These are phyloP conservation scores for Aspergillus bombycis DNA, from an alignment of 2,329 filamentous ascomycete species.

Conservation along the genomic window DNA sequence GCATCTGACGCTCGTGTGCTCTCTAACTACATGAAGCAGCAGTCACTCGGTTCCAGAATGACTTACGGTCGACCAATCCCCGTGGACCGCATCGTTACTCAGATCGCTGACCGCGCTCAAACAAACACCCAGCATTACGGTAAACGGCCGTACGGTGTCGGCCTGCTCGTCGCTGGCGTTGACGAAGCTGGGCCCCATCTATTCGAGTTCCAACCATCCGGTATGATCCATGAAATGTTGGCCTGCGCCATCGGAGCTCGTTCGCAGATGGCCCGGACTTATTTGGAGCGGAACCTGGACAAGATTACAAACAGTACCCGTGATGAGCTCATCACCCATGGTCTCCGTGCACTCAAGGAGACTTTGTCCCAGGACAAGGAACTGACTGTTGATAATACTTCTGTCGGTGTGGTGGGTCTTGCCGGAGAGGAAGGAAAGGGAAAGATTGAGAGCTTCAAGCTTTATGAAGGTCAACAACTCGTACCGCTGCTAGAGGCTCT, in stretches of 20 bases:
- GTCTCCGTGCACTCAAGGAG: slow-evolving; percentile 89
- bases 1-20: slow-evolving; percentile 97
- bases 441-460: slow-evolving; percentile 77
- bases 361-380: slow-evolving; percentile 96
- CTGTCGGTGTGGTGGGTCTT: slow-evolving; percentile 78
- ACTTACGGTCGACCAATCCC: slow-evolving; percentile 95
- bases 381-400: slow-evolving; percentile 95
- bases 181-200: slow-evolving; percentile 93
- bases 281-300: slow-evolving; percentile 89
- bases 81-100: slow-evolving; percentile 81
- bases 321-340: slow-evolving; percentile 89
- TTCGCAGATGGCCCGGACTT: slow-evolving; percentile 96
- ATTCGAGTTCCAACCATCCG: slow-evolving; percentile 96
- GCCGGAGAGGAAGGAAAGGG: slow-evolving; percentile 56
- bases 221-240: slow-evolving; percentile 95
- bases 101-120: slow-evolving; percentile 96
- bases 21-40: slow-evolving; percentile 99
- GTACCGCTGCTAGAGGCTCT: slow-evolving; percentile 79
- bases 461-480: slow-evolving; percentile 88
- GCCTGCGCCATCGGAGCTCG: slow-evolving; percentile 95
- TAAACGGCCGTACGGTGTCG: slow-evolving; percentile 93
- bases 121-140: slow-evolving; percentile 98
- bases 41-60: slow-evolving; percentile 92
- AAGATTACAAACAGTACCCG: slow-evolving; percentile 74
- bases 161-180: slow-evolving; percentile 87